Evolutionary conservation across 495 filamentous ascomycete genomes (phyloP).

Genomic region (Chaetomidium leptoderma): DNA sequence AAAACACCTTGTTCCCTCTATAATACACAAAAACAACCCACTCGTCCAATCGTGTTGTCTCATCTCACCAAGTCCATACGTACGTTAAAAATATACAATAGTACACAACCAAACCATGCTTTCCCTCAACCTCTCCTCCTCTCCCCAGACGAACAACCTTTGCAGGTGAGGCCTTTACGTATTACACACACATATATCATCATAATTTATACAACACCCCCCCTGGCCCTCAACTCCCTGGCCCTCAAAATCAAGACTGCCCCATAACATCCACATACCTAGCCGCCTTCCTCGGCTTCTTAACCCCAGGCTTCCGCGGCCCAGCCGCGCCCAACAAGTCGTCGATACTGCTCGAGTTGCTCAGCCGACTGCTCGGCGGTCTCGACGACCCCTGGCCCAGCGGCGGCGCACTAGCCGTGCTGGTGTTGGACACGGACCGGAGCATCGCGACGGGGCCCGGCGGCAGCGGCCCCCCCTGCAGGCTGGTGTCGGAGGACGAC

Average conservation of each 20-base stretch:
- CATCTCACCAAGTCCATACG: slow-evolving; percentile 2
- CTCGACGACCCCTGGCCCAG: slow-evolving; percentile 32
- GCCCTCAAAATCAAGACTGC: slow-evolving; percentile 25
- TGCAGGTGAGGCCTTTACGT: neutral
- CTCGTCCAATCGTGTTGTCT: neutral
- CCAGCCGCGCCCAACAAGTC: slow-evolving; percentile 70
- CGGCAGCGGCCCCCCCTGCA: slow-evolving; percentile 11
- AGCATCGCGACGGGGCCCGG: slow-evolving; percentile 43
- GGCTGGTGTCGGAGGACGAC: slow-evolving; percentile 3
- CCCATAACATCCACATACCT: slow-evolving; percentile 94
- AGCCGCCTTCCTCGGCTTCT: slow-evolving; percentile 72
- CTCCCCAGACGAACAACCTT: neutral
- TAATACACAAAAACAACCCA: neutral
- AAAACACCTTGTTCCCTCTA: too few relatives aligned
- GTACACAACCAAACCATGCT: neutral
- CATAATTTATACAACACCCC: slow-evolving; percentile 2
- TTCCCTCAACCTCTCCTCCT: neutral
- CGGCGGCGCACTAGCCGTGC: slow-evolving; percentile 40
- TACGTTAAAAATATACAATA: slow-evolving; percentile 5
- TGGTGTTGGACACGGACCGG: slow-evolving; percentile 41
- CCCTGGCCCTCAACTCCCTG: neutral
- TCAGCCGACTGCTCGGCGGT: slow-evolving; percentile 64
- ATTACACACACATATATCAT: slow-evolving; percentile 5
- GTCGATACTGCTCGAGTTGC: slow-evolving; percentile 78
- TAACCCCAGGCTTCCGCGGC: slow-evolving; percentile 62